Evolutionary conservation across 2,329 filamentous ascomycete genomes (phyloP).

Genomic region (Neonectria coccinea): DNA sequence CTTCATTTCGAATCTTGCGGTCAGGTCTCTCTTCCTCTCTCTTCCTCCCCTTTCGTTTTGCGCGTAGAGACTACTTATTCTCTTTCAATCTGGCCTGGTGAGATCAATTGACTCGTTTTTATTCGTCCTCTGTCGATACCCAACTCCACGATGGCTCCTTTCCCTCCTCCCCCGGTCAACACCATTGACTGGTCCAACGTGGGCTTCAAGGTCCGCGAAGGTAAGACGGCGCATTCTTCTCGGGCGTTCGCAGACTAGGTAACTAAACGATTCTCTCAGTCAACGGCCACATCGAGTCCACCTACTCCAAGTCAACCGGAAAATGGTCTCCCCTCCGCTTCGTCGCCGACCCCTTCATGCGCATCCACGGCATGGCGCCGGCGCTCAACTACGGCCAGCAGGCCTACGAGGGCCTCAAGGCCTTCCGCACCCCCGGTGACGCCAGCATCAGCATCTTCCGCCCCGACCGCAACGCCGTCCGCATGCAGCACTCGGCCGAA

Average conservation of each 20-base stretch:
- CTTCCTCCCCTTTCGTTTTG: background rate
- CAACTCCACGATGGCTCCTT: conserved; percentile 60
- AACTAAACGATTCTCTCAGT: conserved; percentile 65
- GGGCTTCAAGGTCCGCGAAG: conserved; percentile 92
- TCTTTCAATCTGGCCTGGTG: background rate
- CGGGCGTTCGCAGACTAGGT: background rate
- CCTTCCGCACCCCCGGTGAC: conserved; percentile 83
- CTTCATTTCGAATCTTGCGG: conserved; percentile 19
- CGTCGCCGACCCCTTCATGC: conserved; percentile 84
- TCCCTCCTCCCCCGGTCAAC: conserved; percentile 81
- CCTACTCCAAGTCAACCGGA: conserved; percentile 79
- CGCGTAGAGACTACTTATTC: background rate
- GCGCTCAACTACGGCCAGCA: conserved; percentile 98
- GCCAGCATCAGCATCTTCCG: conserved; percentile 86
- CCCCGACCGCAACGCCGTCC: conserved; percentile 83
- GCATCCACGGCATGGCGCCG: conserved; percentile 94
- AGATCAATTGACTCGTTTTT: conserved; percentile 9
- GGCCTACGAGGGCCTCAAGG: conserved; percentile 98
- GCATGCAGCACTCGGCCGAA: conserved; percentile 85
- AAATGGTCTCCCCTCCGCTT: conserved; percentile 84
- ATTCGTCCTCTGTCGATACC: background rate
- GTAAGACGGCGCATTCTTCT: conserved; percentile 56
- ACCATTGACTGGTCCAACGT: conserved; percentile 95
- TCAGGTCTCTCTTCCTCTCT: background rate
- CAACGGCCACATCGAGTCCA: conserved; percentile 92